A percentile compares a stretch with the other conserved stretches of the same genome.
These are phyloP conservation scores for Xylaria curta DNA, from an alignment of 495 filamentous ascomycete species.

Conservation along the genomic window DNA sequence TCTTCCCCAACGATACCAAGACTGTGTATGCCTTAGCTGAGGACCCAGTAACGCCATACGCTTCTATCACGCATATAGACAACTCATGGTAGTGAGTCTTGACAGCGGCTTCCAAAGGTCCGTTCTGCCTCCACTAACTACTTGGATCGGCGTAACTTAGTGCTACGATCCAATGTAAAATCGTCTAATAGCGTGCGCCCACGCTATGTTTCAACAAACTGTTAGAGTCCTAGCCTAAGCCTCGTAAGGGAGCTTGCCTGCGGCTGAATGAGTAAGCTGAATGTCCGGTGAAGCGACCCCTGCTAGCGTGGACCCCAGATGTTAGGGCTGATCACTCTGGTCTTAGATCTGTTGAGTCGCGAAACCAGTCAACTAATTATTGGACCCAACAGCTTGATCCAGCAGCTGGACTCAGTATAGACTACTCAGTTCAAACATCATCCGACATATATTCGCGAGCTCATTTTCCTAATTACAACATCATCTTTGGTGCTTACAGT, in stretches of 20 bases:
- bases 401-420: not conserved
- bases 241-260: constrained; percentile 6
- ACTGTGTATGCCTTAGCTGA: not conserved
- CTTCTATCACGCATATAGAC: not conserved
- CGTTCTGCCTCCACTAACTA: not conserved
- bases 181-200: not conserved
- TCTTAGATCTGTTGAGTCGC: not conserved
- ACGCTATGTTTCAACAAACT: not conserved
- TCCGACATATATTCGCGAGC: not conserved
- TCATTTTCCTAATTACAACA: not conserved
- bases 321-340: constrained; percentile 1
- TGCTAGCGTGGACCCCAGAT: not conserved
- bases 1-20: not conserved
- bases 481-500: not conserved
- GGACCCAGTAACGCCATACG: not conserved
- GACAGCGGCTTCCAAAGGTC: not conserved
- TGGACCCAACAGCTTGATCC: not conserved
- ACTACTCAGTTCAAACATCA: no score
- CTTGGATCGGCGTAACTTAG: not conserved
- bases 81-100: not conserved
- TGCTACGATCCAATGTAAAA: not conserved
- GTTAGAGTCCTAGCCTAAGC: not conserved
- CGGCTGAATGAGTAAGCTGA: constrained; percentile 17
- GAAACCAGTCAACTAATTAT: not conserved
- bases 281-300: constrained; percentile 3